phyloP scores from a whole-genome alignment of 495 filamentous ascomycete genomes.

The Friedmanniomyces simplex region DNA sequence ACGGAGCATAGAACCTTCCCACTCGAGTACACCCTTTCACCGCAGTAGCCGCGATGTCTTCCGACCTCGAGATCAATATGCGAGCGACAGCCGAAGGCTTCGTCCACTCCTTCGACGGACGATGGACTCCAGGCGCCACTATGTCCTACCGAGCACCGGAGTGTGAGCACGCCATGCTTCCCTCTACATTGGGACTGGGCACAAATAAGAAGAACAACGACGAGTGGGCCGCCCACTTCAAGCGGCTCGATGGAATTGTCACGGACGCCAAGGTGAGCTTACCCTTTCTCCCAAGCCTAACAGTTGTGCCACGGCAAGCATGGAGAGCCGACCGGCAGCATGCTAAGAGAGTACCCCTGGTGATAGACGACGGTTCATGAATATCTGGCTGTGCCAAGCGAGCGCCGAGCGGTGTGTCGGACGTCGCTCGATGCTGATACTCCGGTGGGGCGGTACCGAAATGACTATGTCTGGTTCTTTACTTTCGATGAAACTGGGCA shows the following conservation, averaged over 20 bases:
- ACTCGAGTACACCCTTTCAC: no score
- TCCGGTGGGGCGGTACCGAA: not conserved
- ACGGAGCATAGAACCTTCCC: no score
- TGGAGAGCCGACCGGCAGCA: not conserved
- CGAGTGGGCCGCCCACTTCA: not conserved
- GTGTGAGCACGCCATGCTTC: constrained; percentile 1
- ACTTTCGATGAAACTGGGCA: not conserved
- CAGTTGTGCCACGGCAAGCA: no score
- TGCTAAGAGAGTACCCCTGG: not conserved
- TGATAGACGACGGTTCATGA: not conserved
- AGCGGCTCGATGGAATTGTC: not conserved
- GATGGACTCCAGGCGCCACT: not conserved
- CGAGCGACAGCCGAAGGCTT: constrained; percentile 29
- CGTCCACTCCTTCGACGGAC: constrained; percentile 43
- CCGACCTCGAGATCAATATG: not conserved
- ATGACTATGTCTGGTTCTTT: constrained; percentile 4
- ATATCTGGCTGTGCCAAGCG: not conserved
- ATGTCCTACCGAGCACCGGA: not conserved
- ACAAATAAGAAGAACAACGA: not conserved
- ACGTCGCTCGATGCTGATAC: not conserved
- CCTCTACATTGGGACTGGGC: not conserved
- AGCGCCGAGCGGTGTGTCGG: not conserved
- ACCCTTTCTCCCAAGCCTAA: not conserved
- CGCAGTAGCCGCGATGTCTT: not conserved
- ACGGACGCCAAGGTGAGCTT: not conserved